Conservation (phyloP, 2,329 filamentous ascomycete species). For the Phialophora tarda region DNA sequence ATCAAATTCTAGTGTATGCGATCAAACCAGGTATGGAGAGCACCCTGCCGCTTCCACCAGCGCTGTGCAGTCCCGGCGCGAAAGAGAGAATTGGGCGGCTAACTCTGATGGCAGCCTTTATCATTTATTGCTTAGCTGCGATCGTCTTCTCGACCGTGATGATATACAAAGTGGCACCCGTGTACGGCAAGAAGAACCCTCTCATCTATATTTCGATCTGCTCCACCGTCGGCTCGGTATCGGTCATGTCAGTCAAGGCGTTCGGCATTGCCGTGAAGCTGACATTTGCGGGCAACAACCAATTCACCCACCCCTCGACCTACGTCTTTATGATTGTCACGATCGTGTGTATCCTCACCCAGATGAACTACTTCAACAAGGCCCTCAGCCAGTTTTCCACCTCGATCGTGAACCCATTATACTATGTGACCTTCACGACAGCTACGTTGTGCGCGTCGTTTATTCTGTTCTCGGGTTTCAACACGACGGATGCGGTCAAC, state of each 20-base stretch:
- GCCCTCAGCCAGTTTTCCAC: constrained; percentile 95
- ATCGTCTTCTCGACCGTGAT: constrained; percentile 85
- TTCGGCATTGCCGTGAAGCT: constrained; percentile 98
- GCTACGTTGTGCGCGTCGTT: constrained; percentile 93
- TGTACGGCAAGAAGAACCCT: constrained; percentile 92
- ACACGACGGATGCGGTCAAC: constrained; percentile 88
- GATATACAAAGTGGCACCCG: constrained; percentile 92
- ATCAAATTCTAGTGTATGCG: constrained; percentile 88
- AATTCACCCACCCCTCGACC: constrained; percentile 92
- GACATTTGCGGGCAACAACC: constrained; percentile 89
- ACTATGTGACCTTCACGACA: constrained; percentile 97
- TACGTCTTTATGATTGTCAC: constrained; percentile 97
- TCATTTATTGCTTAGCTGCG: constrained; percentile 82
- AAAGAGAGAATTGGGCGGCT: constrained; percentile 24
- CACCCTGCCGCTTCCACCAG: neutral
- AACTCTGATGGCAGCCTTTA: constrained; percentile 69
- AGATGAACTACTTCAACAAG: constrained; percentile 99
- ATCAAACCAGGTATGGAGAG: constrained; percentile 77
- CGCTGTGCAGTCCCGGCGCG: neutral
- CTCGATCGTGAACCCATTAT: constrained; percentile 94
- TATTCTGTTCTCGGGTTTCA: constrained; percentile 94
- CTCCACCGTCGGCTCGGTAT: constrained; percentile 94
- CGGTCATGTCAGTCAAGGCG: constrained; percentile 98
- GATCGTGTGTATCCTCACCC: constrained; percentile 89
- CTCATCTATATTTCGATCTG: constrained; percentile 97